Conservation (phyloP, 495 filamentous ascomycete genomes). For the Staphylotrichum tortipilum region DNA sequence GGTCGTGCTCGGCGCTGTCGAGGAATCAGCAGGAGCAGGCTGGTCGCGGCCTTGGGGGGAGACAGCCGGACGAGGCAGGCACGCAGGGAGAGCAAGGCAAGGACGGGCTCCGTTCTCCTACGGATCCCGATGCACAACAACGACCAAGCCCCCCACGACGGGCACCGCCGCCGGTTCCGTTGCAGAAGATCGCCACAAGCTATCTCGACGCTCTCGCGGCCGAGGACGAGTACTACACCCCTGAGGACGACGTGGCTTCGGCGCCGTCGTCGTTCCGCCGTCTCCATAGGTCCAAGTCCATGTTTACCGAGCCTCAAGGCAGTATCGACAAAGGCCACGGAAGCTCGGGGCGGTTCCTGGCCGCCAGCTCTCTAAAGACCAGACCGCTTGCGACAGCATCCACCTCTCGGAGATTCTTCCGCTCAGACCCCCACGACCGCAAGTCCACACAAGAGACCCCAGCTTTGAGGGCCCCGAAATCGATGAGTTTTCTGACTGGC, state of each 20-base stretch:
- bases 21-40: conserved; percentile 3
- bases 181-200: conserved; percentile 15
- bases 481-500: conserved; percentile 54
- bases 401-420: conserved; percentile 8
- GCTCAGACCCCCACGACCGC: conserved; percentile 15
- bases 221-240: conserved; percentile 41
- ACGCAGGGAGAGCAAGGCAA: too few species aligned
- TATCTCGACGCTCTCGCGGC: conserved; percentile 30
- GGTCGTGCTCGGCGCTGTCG: conserved; percentile 24
- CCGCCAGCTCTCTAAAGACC: conserved; percentile 4
- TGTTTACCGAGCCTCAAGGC: conserved; percentile 48
- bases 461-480: conserved; percentile 39
- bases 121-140: conserved; percentile 2
- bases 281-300: conserved; percentile 63
- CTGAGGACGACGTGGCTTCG: conserved; percentile 54
- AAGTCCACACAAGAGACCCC: background rate
- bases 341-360: background rate
- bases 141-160: conserved; percentile 7
- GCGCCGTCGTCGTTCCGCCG: conserved; percentile 67
- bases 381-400: conserved; percentile 9
- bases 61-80: background rate
- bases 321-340: conserved; percentile 8
- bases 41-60: background rate
- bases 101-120: too few species aligned
- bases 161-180: conserved; percentile 12